Evolutionary conservation across 345 rosid species (phyloP), one percentile per base, ranked within the genome.

Genomic region (Draba incana): DNA sequence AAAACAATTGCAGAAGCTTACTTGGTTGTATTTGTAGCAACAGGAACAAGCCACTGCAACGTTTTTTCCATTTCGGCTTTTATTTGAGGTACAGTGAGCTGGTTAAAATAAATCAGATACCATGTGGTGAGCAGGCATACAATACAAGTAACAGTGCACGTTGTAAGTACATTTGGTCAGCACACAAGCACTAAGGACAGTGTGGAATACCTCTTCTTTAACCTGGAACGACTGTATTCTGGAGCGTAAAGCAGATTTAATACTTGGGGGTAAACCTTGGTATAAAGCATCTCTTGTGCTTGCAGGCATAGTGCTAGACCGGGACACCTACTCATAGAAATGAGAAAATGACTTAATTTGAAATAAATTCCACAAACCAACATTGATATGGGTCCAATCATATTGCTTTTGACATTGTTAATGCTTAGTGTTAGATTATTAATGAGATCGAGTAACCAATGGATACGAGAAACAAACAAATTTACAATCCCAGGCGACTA

Each of bases 21-120:
- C 97, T 89, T 94, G 77, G 98, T 91, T 16, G 99, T 94, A 79
- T 91, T 89, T 48, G 87, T 74, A 44, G 99, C 96, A 77, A 94
- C 80, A 39, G 93, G 99, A 74, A 89, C 97, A 57, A 94, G 96
- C 98, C 99, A 94, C 71, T 84, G 97, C 78, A 91, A 78, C 6
- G 96, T 91, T 77, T 88, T 85, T 84, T 92, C 98, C 93, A 94
- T 94, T 81, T 94, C 92, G 10, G 86, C 93, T 83, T 86, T 94
- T 71, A 94, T 94, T 79, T 89, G 91, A 13, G 81, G 63, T 42
- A 89, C 84, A 10, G 90, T 83, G 54, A 87, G 88, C 99, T 91
- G 66, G 58, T 47, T 64, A 49, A 31, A 66, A 66, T 54, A 65
- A 28, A 53, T 30, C 61, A 69, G 49, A 62, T 58, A 44, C 16